Evolutionary conservation across 1,284 basidiomycete species (phyloP), one percentile per base, ranked within the genome.

Genomic region (Ceratobasidium sp.): DNA sequence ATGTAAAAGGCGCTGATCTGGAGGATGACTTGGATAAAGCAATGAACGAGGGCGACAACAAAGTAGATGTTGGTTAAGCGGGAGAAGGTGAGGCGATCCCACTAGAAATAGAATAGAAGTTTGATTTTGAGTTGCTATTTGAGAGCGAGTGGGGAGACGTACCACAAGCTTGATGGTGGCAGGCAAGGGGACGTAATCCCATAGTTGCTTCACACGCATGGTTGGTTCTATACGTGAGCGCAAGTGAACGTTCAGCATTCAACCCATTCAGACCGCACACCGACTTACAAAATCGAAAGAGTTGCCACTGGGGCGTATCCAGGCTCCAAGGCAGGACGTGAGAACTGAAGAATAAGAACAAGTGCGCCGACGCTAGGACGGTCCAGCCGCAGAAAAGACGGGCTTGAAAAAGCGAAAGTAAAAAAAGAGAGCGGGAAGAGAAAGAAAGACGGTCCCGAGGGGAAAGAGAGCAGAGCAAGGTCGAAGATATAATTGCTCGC

Each of bases 21-120:
- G 75, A 94, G 85, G 50, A 87, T 84, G 77, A 93, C 84, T 82
- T 93, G 92, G 76, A 92, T 80, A 76, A 87, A 77, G 79, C 90
- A 93, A 80, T 93, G 90, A 74, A 89, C 72, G 71, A 91, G 74
- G 44, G 92, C 90, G 81, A 93, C 91, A 62, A 86, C 74, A 80
- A 92, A 88, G 81, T 93, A 94, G 79, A 88, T 79, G 76, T 85
- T 84, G 45, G 91, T 90, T 71, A 91, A 84, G 66, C 86, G 86
- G 67, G 91, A 91, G 80, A 90, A 88, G 31, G 90, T 90, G 77
- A 93, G 83, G 73, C 91, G 88, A 71, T 88, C 85, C 89, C 90
- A 91, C 92, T 93, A 80, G 31, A n/a, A 36, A 59, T 17, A 41
- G 3, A 29, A 64, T 54, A 31, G 54, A 27, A 71, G 56, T 56